Evolutionary conservation across 306 rosid species (phyloP).

Genomic region (Lathyrus aphaca): DNA sequence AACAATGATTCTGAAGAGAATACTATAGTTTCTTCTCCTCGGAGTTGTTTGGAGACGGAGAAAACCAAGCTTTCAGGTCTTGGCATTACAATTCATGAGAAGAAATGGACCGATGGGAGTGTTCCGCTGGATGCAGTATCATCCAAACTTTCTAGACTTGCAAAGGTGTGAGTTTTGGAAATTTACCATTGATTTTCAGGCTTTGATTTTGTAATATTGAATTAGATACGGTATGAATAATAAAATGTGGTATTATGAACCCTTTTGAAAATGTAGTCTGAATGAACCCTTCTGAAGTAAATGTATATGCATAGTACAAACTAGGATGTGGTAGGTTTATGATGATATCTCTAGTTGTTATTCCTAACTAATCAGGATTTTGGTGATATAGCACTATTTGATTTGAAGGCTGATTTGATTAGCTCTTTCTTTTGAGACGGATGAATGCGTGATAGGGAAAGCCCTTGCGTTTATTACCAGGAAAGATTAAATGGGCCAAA

Average conservation of each 20-base stretch:
- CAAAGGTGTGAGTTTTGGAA: conserved; percentile 56
- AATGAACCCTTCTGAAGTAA: not conserved
- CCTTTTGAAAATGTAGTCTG: not conserved
- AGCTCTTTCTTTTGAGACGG: too few species aligned
- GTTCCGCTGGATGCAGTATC: conserved; percentile 69
- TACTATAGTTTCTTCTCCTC: conserved; percentile 44
- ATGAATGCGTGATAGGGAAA: too few species aligned
- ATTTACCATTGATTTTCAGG: not conserved
- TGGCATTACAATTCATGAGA: conserved; percentile 76
- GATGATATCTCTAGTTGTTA: not conserved
- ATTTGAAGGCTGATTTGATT: not conserved
- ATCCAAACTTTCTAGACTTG: conserved; percentile 67
- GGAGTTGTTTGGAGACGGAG: conserved; percentile 34
- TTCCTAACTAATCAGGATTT: conserved; percentile 5
- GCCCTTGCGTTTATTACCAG: too few species aligned
- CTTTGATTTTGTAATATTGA: not conserved
- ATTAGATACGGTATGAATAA: not conserved
- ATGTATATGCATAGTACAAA: too few species aligned
- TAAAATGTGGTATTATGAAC: not conserved
- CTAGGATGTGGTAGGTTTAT: conserved; percentile 1
- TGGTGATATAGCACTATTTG: not conserved
- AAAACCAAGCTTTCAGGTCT: conserved; percentile 50
- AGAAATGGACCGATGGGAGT: conserved; percentile 94
- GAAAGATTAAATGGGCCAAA: too few species aligned
- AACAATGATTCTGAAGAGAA: conserved; percentile 61